Evolutionary conservation across 179 eudicot genomes (phyloP).

Genomic region (Silene vulgaris): DNA sequence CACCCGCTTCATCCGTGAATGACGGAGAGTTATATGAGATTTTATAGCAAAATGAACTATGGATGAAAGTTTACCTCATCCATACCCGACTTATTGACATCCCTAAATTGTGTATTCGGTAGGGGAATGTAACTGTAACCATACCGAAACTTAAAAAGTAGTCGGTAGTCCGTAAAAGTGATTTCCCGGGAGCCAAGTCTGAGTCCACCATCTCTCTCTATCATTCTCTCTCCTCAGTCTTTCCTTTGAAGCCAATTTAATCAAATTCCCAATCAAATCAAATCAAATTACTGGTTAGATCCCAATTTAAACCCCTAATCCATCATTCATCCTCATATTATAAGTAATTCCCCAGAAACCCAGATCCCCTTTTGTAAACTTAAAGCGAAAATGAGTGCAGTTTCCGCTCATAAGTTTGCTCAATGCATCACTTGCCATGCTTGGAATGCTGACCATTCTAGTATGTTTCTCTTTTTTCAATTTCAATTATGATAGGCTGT

Average conservation of each 20-base stretch:
- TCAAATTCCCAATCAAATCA: not conserved
- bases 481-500: not conserved
- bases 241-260: conserved; percentile 14
- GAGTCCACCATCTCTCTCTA: no score
- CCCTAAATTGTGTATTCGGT: no score
- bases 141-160: no score
- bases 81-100: no score
- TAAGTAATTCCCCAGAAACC: not conserved
- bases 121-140: no score
- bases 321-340: not conserved
- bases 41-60: no score
- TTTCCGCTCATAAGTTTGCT: conserved; percentile 74
- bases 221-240: conserved; percentile 1
- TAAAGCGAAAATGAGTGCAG: conserved; percentile 46
- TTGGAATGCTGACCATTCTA: conserved; percentile 91
- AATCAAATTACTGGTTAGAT: conserved; percentile 3
- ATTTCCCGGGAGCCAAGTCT: no score
- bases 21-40: no score
- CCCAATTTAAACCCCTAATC: not conserved
- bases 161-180: no score
- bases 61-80: no score
- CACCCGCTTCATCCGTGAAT: no score
- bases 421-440: conserved; percentile 85
- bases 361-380: conserved; percentile 15
- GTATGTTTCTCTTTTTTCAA: conserved; percentile 30